Percentiles rank a stretch among this genome's conserved stretches.
Evolutionary conservation across 2,329 filamentous ascomycete genomes (phyloP).

Genomic region (Diaporthe nobilis): DNA sequence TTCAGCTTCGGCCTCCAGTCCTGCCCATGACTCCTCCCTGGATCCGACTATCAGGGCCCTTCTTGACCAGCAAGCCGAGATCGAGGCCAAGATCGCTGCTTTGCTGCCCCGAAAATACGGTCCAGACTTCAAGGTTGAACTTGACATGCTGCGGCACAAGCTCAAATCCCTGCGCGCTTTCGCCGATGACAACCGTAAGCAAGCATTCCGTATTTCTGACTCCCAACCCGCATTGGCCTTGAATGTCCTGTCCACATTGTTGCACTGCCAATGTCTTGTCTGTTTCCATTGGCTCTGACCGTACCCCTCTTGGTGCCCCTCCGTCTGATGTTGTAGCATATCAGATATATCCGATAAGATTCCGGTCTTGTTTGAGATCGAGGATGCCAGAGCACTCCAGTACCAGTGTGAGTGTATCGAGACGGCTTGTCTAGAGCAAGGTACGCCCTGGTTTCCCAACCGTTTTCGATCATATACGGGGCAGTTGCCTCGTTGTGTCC

Average conservation of each 20-base stretch:
- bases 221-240: slow-evolving; percentile 25
- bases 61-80: slow-evolving; percentile 67
- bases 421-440: slow-evolving; percentile 63
- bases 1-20: slow-evolving; percentile 45
- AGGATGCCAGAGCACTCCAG: slow-evolving; percentile 70
- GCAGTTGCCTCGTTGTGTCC: slow-evolving; percentile 25
- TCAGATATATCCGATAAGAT: slow-evolving; percentile 57
- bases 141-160: slow-evolving; percentile 70
- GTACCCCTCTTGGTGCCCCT: slow-evolving; percentile 27
- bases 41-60: slow-evolving; percentile 61
- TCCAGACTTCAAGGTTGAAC: slow-evolving; percentile 63
- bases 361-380: slow-evolving; percentile 66
- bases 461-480: not conserved
- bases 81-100: slow-evolving; percentile 64
- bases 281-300: not conserved
- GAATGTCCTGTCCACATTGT: not conserved
- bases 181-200: slow-evolving; percentile 65
- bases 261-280: slow-evolving; percentile 12
- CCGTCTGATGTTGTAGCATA: slow-evolving; percentile 45
- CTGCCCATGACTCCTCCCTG: slow-evolving; percentile 55
- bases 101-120: slow-evolving; percentile 64
- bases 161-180: slow-evolving; percentile 63
- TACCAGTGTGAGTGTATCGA: slow-evolving; percentile 73
- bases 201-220: slow-evolving; percentile 38
- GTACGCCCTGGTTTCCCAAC: slow-evolving; percentile 50